Evolutionary conservation across 108 stramenopile species (phyloP), one percentile per base, ranked within the genome.

Genomic region (Bacterosira constricta): DNA sequence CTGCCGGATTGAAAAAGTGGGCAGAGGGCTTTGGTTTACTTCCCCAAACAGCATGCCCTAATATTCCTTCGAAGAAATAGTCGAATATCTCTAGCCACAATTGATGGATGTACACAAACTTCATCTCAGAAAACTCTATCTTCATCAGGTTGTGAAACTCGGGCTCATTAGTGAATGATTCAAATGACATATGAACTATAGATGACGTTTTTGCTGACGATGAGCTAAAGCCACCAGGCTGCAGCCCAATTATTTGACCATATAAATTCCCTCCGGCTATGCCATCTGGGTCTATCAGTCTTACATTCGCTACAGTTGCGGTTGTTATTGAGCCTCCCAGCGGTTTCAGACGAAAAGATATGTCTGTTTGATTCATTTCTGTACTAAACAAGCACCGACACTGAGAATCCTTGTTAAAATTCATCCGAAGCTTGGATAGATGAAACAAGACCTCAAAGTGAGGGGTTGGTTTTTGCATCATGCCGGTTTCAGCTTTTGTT

Each of bases 71-170:
- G 62, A 90, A 93, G 63, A 89, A 90, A 50, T 90, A 93, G 57
- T 93, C 92, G 23, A 88, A 71, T 6, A 93, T 78, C 60, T 93
- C 92, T 25, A 89, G 81, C 89, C 86, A 89, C 2, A 93, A 70
- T 51, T 93, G 92, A 55, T 89, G 80, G 2, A 90, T 57, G 34
- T 82, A 86, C 0, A 93, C 92, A 77, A 93, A 88, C 46, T 81
- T 71, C 88, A 90, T 90, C 13, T 85, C 83, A 35, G 81, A 83
- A 44, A 93, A 80, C 7, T 67, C 49, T 3, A 87, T 70, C 36
- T 51, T 53, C 25, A 93, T 49, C 39, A 45, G 56, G 45, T 51
- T 49, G 53, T 93, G 84, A 57, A 73, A 87, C 13, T 58, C 8
- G 12, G 15, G 21, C 37, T 52, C 27, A 31, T 38, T 20, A 30